Base-by-base conservation (phyloP, 805 yeast species). In the Candida coleopterorum region DNA sequence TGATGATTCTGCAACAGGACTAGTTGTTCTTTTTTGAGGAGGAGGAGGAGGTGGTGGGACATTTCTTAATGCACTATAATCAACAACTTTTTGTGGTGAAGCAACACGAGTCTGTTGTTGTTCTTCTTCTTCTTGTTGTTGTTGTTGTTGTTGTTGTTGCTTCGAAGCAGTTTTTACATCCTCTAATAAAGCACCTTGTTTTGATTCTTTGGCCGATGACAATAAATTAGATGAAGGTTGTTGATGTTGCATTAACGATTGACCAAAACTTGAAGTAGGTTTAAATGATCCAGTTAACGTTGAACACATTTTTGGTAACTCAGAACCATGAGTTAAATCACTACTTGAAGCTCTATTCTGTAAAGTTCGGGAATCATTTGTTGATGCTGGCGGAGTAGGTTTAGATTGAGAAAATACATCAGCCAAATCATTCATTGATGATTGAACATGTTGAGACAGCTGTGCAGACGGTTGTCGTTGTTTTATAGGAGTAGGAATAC, bases 221-320 rank as follows among this genome's bases (percentile, higher is more conserved):
- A 20, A 6, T 17, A 31, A n/a, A 22, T 31, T 24, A 6, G 34
- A 32, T 2, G 42, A 29, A 9, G 38, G 8, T 3, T 39, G 32
- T 26, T 53, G 57, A 29, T 59, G 56, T 6, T 55, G 50, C 37
- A 71, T 51, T 36, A 89, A 69, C 24, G 73, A 72, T 60, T 84
- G 95, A 22, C 97, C 97, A 67, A 89, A 90, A 9, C 74, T 62
- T 0, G 96, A 87, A 12, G 88, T 72, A 24, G 97, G 97, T 37
- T 76, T 82, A 61, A 89, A 90, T 41, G 72, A 50, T 46, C 56
- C 52, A 43, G 67, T 44, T 52, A 64, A 48, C 14, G 47, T 51
- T 16, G 48, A 50, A 29, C 68, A 58, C 10, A 56, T 56, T 41
- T 54, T 60, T 17, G 70, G 68, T 17, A 62, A 47, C 4, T 54